Percentiles rank a stretch among this genome's conserved stretches.
Conservation (phyloP, 2,329 filamentous ascomycete species). For the Phyllosticta ampelicida region DNA sequence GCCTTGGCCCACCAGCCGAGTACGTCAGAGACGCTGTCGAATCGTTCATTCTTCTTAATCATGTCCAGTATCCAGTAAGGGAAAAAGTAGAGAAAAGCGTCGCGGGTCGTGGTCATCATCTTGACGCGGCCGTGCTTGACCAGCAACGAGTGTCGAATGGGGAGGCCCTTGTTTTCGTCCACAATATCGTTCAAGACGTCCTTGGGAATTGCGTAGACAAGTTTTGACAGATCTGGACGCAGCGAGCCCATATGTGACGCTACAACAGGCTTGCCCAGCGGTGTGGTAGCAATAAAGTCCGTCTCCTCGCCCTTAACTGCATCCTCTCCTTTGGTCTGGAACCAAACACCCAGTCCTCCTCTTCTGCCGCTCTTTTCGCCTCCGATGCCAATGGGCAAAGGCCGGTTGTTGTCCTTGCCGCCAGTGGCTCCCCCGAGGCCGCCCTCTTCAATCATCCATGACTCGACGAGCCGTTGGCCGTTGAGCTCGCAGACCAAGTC, state of each 20-base stretch:
- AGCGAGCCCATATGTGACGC: conserved; percentile 54
- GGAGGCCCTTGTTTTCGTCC: conserved; percentile 62
- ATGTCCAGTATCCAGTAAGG: conserved; percentile 86
- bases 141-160: conserved; percentile 66
- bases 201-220: conserved; percentile 80
- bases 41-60: conserved; percentile 63
- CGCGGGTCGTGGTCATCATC: conserved; percentile 74
- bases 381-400: conserved; percentile 38
- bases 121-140: conserved; percentile 63
- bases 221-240: conserved; percentile 57
- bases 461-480: conserved; percentile 70
- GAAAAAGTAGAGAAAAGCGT: conserved; percentile 91
- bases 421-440: conserved; percentile 53
- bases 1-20: conserved; percentile 94
- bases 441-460: conserved; percentile 81
- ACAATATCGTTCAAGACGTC: conserved; percentile 78
- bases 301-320: conserved; percentile 83
- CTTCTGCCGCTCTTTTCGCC: conserved; percentile 51
- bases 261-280: conserved; percentile 48
- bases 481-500: conserved; percentile 86
- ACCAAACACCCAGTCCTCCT: conserved; percentile 83
- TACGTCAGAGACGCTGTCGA: conserved; percentile 82
- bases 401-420: conserved; percentile 33
- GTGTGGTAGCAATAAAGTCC: conserved; percentile 75
- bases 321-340: conserved; percentile 68